Evolutionary conservation across 768 basidiomycete genomes (phyloP).

Genomic region (Leucosporidium scottii): DNA sequence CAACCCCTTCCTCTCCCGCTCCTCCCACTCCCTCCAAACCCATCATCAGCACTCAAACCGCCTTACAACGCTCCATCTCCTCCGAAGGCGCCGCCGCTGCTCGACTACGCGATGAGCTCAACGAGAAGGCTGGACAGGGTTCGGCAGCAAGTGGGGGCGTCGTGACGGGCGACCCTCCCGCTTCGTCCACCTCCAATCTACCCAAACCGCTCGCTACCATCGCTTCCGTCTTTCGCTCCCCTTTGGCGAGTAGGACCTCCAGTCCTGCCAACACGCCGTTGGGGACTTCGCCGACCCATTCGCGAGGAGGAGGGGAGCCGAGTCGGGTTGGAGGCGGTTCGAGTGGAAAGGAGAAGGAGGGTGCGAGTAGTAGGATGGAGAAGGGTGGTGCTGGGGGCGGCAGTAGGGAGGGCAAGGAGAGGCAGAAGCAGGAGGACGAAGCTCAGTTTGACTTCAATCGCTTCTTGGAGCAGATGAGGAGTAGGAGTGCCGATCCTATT

Average conservation of each 20-base stretch:
- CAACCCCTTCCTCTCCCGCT: too few species aligned
- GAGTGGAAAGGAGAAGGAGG: not conserved
- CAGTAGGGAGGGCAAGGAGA: not conserved
- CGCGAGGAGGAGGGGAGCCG: not conserved
- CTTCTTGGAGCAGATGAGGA: conserved; percentile 92
- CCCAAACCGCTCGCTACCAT: conserved; percentile 28
- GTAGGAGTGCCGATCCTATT: conserved; percentile 77
- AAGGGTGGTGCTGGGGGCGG: not conserved
- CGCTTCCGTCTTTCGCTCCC: conserved; percentile 30
- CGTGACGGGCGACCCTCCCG: too few species aligned
- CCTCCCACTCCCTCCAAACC: too few species aligned
- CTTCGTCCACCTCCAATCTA: not conserved
- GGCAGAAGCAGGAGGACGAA: conserved; percentile 5
- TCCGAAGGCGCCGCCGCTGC: not conserved
- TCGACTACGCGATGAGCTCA: too few species aligned
- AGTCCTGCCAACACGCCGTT: not conserved
- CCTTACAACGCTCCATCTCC: not conserved
- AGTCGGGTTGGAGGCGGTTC: too few species aligned
- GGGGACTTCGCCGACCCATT: too few species aligned
- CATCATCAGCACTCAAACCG: too few species aligned
- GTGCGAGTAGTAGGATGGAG: not conserved
- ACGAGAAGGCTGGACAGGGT: too few species aligned
- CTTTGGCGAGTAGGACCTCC: not conserved
- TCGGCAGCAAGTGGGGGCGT: too few species aligned
- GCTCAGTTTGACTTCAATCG: conserved; percentile 77